Conservation (phyloP, 163 green algal species). For the Scenedesmus sp. region DNA sequence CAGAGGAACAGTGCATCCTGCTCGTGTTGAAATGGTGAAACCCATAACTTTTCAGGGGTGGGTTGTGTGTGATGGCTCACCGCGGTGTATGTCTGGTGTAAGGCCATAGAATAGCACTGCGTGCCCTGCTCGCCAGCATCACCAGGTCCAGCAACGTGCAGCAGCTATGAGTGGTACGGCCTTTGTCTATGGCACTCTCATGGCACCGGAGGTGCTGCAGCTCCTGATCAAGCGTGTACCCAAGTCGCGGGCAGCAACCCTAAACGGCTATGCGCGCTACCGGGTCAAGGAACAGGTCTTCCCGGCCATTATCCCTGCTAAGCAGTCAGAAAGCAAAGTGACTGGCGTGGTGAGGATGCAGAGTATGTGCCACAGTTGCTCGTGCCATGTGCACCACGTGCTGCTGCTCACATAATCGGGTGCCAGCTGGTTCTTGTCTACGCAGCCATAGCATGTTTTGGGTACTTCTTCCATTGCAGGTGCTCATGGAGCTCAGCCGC, state of each 20-base stretch:
- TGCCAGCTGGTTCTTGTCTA: neutral
- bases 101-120: neutral
- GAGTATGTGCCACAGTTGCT: neutral
- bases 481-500: conserved; percentile 62
- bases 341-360: conserved; percentile 55
- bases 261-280: conserved; percentile 70
- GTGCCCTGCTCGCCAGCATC: neutral
- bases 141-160: neutral
- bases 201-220: conserved; percentile 69
- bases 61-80: too few species aligned
- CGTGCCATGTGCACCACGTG: conserved; percentile 24
- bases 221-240: conserved; percentile 74
- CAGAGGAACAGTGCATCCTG: too few species aligned
- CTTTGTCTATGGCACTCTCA: conserved; percentile 58
- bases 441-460: neutral
- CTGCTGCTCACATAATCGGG: neutral
- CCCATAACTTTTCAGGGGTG: too few species aligned
- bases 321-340: conserved; percentile 42
- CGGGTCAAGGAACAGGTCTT: conserved; percentile 72
- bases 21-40: too few species aligned
- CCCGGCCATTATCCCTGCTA: conserved; percentile 66
- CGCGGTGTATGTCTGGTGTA: too few species aligned
- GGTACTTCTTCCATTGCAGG: neutral
- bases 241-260: conserved; percentile 48
- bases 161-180: conserved; percentile 35